Evolutionary conservation across 2,329 filamentous ascomycete genomes (phyloP).

Genomic region (Colletotrichum incanum): DNA sequence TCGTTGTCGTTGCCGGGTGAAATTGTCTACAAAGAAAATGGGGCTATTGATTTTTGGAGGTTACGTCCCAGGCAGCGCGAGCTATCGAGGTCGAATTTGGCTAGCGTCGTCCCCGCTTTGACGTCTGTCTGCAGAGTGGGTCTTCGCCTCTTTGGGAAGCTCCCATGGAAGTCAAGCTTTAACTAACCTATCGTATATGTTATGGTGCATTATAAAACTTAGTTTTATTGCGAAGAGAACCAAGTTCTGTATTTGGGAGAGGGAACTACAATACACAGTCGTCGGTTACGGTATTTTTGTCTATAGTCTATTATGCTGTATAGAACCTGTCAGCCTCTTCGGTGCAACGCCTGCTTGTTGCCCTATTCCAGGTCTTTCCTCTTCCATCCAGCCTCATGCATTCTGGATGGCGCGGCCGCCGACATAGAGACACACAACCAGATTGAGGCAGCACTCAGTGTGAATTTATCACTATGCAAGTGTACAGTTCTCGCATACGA

Average conservation of each 20-base stretch:
- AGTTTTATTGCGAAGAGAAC: background rate
- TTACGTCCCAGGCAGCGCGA: slow-evolving; percentile 28
- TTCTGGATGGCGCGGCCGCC: background rate
- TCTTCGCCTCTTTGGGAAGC: background rate
- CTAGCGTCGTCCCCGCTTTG: background rate
- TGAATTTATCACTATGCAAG: no score
- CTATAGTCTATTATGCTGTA: background rate
- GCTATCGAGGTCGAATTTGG: background rate
- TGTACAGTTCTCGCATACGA: background rate
- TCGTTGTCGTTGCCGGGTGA: slow-evolving; percentile 26
- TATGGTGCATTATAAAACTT: background rate
- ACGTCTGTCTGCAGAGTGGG: background rate
- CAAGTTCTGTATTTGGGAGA: no score
- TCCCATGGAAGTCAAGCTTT: background rate
- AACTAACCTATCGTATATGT: background rate
- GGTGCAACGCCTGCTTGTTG: background rate
- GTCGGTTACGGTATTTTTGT: no score
- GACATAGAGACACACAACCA: background rate
- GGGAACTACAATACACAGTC: background rate
- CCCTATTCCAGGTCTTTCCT: background rate
- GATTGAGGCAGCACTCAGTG: background rate
- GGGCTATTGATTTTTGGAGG: slow-evolving; percentile 42
- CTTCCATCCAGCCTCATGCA: background rate
- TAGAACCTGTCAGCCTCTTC: background rate
- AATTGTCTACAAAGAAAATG: slow-evolving; percentile 42